phyloP scores from a whole-genome alignment of 495 filamentous ascomycete species.

The Aspergillus sparsus region DNA sequence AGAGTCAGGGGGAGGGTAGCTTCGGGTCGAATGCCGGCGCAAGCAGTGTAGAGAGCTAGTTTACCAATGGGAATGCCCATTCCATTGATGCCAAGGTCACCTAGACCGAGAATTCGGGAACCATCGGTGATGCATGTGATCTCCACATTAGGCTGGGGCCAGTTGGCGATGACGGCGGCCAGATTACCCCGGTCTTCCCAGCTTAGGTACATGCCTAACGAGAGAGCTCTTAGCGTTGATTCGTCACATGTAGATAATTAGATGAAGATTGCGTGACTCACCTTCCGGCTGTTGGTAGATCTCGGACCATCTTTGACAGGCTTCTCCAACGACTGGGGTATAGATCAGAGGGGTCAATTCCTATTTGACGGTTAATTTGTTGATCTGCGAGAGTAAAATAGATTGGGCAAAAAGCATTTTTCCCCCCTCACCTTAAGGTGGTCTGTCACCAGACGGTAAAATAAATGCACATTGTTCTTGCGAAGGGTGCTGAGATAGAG shows the following conservation, averaged over 20 bases:
- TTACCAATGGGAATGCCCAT: constrained; percentile 99
- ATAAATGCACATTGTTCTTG: constrained; percentile 86
- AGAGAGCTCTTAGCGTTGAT: constrained; percentile 29
- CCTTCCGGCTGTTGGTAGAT: constrained; percentile 95
- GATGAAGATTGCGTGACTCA: constrained; percentile 31
- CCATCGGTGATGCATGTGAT: constrained; percentile 98
- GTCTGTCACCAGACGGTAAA: constrained; percentile 89
- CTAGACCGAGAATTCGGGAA: constrained; percentile 91
- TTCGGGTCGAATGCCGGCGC: constrained; percentile 91
- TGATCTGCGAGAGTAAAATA: constrained; percentile 7
- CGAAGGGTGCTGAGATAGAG: constrained; percentile 88
- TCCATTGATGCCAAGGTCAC: constrained; percentile 94
- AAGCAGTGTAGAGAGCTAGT: constrained; percentile 90
- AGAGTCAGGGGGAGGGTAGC: constrained; percentile 89
- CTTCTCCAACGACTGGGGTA: constrained; percentile 95
- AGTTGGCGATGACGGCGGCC: constrained; percentile 80
- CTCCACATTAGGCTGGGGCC: constrained; percentile 83
- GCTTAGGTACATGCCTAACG: constrained; percentile 77
- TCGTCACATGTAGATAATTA: constrained; percentile 22
- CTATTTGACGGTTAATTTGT: constrained; percentile 36
- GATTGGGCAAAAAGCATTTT: constrained; percentile 9
- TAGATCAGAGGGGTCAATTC: constrained; percentile 94
- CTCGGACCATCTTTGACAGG: constrained; percentile 92
- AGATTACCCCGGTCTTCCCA: constrained; percentile 87
- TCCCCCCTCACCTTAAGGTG: constrained; percentile 66